A percentile compares a stretch with the other conserved stretches of the same genome.
These are phyloP conservation scores for Talaromyces trachyspermus DNA, from an alignment of 495 filamentous ascomycete species.

Conservation along the genomic window DNA sequence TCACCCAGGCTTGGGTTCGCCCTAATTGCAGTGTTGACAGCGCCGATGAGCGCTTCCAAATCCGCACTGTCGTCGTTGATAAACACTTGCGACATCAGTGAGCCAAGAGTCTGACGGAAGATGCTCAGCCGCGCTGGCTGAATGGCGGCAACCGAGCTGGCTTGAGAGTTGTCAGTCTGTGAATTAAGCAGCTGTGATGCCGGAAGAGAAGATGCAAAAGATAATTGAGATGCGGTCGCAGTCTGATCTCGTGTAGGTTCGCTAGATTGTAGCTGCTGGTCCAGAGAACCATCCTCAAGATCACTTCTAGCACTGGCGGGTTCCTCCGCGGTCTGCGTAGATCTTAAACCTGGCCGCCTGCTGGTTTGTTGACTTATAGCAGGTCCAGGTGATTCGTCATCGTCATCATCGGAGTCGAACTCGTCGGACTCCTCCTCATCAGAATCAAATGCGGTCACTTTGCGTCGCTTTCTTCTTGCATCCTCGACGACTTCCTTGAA, in stretches of 20 bases:
- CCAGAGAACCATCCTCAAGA: slow-evolving; percentile 50
- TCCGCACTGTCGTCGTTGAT: slow-evolving; percentile 65
- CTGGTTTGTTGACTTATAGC: slow-evolving; percentile 26
- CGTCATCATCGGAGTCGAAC: slow-evolving; percentile 31
- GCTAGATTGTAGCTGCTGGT: slow-evolving; percentile 37
- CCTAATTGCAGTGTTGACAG: slow-evolving; percentile 67
- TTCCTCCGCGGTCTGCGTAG: slow-evolving; percentile 34
- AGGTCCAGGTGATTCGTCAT: slow-evolving; percentile 26
- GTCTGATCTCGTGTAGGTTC: slow-evolving; percentile 29
- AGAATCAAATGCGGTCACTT: slow-evolving; percentile 35
- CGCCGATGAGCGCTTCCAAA: slow-evolving; percentile 64
- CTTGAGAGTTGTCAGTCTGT: slow-evolving; percentile 44
- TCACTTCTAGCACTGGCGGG: slow-evolving; percentile 30
- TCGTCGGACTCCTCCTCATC: slow-evolving; percentile 40
- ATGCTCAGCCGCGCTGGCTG: slow-evolving; percentile 54
- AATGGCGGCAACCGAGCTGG: slow-evolving; percentile 39
- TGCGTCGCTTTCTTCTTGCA: slow-evolving; percentile 68
- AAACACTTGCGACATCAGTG: slow-evolving; percentile 72
- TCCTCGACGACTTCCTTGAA: slow-evolving; percentile 96
- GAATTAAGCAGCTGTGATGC: slow-evolving; percentile 58
- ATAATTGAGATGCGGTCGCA: slow-evolving; percentile 52
- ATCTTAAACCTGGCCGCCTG: slow-evolving; percentile 25
- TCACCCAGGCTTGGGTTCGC: slow-evolving; percentile 24
- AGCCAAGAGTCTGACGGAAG: slow-evolving; percentile 76
- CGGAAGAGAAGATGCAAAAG: slow-evolving; percentile 58